A percentile compares a stretch with the other conserved stretches of the same genome.
These are phyloP conservation scores for Eimeria acervulina DNA, from an alignment of 169 alveolate species.

Conservation along the genomic window DNA sequence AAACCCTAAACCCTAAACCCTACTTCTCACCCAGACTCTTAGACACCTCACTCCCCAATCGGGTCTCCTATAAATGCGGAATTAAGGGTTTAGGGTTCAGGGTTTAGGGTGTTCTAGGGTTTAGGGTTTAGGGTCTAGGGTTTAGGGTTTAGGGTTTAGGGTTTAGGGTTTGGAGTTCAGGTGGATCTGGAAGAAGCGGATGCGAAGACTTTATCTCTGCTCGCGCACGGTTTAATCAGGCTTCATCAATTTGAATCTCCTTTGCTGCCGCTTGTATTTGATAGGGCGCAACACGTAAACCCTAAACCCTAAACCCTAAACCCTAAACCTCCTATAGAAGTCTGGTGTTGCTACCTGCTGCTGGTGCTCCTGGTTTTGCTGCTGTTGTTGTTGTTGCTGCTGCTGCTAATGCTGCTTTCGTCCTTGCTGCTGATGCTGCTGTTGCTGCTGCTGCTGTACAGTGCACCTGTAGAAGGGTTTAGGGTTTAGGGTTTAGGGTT, in stretches of 20 bases:
- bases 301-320: constrained; percentile 40
- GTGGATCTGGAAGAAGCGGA: background rate
- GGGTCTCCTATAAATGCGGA: too few species aligned
- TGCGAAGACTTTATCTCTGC: background rate
- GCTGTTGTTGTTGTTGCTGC: constrained; percentile 86
- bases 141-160: too few species aligned
- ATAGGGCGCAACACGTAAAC: background rate
- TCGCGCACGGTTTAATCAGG: background rate
- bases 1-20: background rate
- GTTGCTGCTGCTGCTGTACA: too few species aligned
- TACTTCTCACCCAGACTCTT: too few species aligned
- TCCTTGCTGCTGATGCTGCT: too few species aligned
- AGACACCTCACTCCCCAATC: too few species aligned
- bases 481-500: too few species aligned
- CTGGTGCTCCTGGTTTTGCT: constrained; percentile 37
- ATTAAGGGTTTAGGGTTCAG: too few species aligned
- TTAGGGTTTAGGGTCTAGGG: too few species aligned
- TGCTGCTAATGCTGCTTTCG: background rate
- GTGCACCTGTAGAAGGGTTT: too few species aligned
- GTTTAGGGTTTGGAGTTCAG: too few species aligned
- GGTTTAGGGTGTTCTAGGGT: too few species aligned
- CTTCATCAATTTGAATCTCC: background rate
- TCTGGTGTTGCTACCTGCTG: constrained; percentile 22
- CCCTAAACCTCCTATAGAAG: background rate
- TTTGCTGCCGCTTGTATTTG: background rate